Evolutionary conservation across 495 filamentous ascomycete genomes (phyloP).

Genomic region (Pseudevernia furfuracea): DNA sequence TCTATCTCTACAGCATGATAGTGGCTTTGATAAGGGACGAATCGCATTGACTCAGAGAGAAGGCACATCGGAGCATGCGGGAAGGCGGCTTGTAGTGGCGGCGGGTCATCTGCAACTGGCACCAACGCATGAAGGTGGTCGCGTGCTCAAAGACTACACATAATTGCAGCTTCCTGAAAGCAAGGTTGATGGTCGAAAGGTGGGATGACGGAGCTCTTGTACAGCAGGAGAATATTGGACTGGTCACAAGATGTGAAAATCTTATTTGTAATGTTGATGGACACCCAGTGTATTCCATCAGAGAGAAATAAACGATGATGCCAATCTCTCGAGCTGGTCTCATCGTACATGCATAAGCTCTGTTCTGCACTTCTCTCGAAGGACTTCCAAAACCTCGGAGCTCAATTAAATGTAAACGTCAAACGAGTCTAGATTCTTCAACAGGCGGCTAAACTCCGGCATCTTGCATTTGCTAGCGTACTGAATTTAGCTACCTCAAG

Average conservation of each 20-base stretch:
- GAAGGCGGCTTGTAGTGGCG: constrained; percentile 17
- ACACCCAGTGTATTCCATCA: constrained; percentile 8
- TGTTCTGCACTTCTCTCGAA: background rate
- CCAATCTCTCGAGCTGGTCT: background rate
- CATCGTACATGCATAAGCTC: background rate
- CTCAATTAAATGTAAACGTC: background rate
- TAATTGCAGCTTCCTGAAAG: background rate
- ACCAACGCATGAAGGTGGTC: constrained; percentile 2
- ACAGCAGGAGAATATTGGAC: constrained; percentile 8
- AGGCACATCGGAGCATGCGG: constrained; percentile 35
- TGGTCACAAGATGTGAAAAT: constrained; percentile 6
- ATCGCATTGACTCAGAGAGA: constrained; percentile 55
- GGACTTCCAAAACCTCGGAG: background rate
- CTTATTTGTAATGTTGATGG: constrained; percentile 13
- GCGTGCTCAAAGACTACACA: background rate
- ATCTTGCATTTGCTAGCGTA: background rate
- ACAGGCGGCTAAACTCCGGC: background rate
- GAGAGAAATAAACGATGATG: background rate
- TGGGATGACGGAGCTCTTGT: background rate
- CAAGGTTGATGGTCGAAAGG: background rate
- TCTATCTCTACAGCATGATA: constrained; percentile 99
- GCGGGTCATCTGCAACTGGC: background rate
- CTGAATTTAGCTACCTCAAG: background rate
- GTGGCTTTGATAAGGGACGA: constrained; percentile 96
- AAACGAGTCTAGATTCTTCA: too few species aligned